Evolutionary conservation across 805 yeast species (phyloP), one percentile per base, ranked within the genome.

Genomic region (Suhomyces tanzawaensis): DNA sequence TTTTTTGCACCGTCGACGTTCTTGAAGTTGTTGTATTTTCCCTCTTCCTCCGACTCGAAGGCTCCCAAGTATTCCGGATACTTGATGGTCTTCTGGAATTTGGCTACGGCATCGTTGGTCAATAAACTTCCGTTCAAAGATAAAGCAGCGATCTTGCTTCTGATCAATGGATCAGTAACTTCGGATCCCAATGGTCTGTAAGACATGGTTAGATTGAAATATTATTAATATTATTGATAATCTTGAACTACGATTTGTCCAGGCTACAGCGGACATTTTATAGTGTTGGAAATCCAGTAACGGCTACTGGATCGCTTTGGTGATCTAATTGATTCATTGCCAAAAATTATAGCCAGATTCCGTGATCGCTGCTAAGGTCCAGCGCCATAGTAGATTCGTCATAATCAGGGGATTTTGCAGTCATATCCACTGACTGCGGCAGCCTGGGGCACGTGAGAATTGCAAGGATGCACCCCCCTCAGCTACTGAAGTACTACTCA

Each of bases 41-140:
- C 52, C 12, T 44, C 55, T 7, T 53, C 55, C 19, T 46, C 52
- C 7, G 47, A 28, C 13, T 46, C 39, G 35, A 45, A 44, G 4
- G 46, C 43, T 11, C 39, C 40, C 33, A 53, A 48, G 32, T 33
- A 55, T 39, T 53, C 54, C 1, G 58, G 58, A 40, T 53, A 55
- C 42, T 51, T 52, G 33, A 52, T 34, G 19, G 29, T 32, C 16
- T 40, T 44, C 23, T 41, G 43, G n/a, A 44, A 44, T 14, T 46
- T 41, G 4, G 36, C 46, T 25, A 48, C 24, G 19, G 41, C 34
- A 3, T 40, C 36, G 14, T 33, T 39, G 13, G 19, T 24, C 9
- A 32, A 18, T 9, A 34, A 32, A 5, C 29, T 13, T n/a, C 9
- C 25, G n/a, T 5, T 24, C 13, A 24, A 24, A 5, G 6, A 8